Conservation (phyloP, 495 filamentous ascomycete species). For the Ramalina peruviana region DNA sequence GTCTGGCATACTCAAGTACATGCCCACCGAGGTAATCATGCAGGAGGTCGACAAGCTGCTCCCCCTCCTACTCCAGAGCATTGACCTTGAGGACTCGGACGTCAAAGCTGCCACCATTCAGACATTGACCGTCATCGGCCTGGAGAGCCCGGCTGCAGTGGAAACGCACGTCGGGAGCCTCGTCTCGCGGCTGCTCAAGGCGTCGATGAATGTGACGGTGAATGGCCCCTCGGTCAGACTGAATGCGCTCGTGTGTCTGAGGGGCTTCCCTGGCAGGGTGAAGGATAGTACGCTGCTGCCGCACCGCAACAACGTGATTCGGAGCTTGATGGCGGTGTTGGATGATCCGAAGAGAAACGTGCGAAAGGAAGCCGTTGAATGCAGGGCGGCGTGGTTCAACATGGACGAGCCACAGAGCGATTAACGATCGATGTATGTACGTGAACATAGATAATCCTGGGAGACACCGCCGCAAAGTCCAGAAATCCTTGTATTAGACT, state of each 20-base stretch:
- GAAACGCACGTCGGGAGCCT: constrained; percentile 48
- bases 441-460: too few species aligned
- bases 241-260: constrained; percentile 41
- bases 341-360: constrained; percentile 59
- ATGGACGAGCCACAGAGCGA: constrained; percentile 40
- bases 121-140: constrained; percentile 44
- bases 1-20: constrained; percentile 46
- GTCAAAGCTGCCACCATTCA: constrained; percentile 50
- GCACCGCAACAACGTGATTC: constrained; percentile 41
- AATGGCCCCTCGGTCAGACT: constrained; percentile 16
- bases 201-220: constrained; percentile 16
- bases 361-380: constrained; percentile 54
- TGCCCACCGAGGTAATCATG: constrained; percentile 45
- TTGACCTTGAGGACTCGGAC: constrained; percentile 44
- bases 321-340: constrained; percentile 35
- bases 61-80: constrained; percentile 54
- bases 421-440: background rate
- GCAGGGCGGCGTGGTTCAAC: constrained; percentile 49
- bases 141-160: constrained; percentile 39
- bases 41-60: constrained; percentile 44
- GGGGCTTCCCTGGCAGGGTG: constrained; percentile 33
- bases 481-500: too few species aligned
- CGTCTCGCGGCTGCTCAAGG: constrained; percentile 42
- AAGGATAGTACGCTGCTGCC: constrained; percentile 39
- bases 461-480: too few species aligned